Evolutionary conservation across 192 early-diverging fungal genomes (phyloP), one percentile per base, ranked within the genome.

Genomic region (Umbelopsis ramanniana): DNA sequence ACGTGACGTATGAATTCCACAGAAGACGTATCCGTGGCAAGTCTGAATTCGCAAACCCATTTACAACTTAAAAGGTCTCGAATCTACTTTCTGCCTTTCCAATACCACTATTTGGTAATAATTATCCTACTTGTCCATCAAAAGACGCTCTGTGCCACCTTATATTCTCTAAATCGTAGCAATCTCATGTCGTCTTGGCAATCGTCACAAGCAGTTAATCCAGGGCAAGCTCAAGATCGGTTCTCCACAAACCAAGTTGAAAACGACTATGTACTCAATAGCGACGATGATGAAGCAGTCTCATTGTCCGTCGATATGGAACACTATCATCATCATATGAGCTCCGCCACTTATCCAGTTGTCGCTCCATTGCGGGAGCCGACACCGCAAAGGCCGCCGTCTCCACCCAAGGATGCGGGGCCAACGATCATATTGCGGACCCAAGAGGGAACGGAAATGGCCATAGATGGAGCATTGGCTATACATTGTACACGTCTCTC

Each of bases 401-500:
- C 57, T 63, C 57, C 57, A 37, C 57, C 57, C 2, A 63, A 63
- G 35, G 57, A 63, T 19, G 26, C 57, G 2, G 57, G 57, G 17
- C 57, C 57, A 19, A 63, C 26, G 6, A 63, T 63, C 35, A 35
- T 63, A 10, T 63, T 63, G 33, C 26, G 57, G 57, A 63, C 57
- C 2, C 57, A 63, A 35, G 57, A 63, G 37, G 57, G 33, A 7
- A 37, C 57, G 5, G 57, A 63, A 63, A 63, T 63, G 57, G 33
- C 33, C 5, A 63, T 63, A 63, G 57, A 63, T 17, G 17, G 29
- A 6, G 57, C 57, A n/a, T 21, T 71, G 21, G 69, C 69, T 46
- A 47, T 52, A 24, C 69, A 71, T 43, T 71, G 69, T 43, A 45
- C 69, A 9, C 69, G 69, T 15, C 26, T 71, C 17, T 46, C 69